Percentiles rank a stretch among this genome's conserved stretches.
Evolutionary conservation across 176 grass and related monocot species (phyloP).

Genomic region (Eragrostis nindensis): DNA sequence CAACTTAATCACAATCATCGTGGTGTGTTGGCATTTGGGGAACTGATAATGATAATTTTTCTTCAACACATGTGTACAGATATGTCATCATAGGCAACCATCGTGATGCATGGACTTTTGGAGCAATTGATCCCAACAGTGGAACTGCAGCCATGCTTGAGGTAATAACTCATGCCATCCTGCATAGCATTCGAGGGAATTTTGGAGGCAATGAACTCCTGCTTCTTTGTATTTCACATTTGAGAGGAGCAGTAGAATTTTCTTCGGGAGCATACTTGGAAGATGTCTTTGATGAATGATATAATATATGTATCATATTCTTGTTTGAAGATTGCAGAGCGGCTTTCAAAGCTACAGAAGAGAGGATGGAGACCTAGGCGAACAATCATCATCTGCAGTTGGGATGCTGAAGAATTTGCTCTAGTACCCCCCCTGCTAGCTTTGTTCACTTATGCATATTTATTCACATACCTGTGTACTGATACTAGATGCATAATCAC

Average conservation of each 20-base stretch:
- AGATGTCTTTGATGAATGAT: neutral
- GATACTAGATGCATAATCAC: neutral
- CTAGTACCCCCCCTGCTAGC: slow-evolving; percentile 36
- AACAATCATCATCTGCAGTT: slow-evolving; percentile 92
- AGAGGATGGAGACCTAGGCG: slow-evolving; percentile 83
- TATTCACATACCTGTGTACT: slow-evolving; percentile 12
- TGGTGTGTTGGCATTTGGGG: neutral
- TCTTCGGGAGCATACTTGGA: neutral
- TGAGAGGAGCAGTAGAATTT: neutral
- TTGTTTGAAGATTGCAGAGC: slow-evolving; percentile 59
- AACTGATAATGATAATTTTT: neutral
- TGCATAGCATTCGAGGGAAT: neutral
- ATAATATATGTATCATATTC: neutral
- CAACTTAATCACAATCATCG: neutral
- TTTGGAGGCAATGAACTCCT: slow-evolving; percentile 2
- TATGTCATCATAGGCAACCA: slow-evolving; percentile 95
- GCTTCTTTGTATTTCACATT: neutral
- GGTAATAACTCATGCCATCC: slow-evolving; percentile 34
- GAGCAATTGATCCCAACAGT: slow-evolving; percentile 82
- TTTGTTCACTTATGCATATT: neutral
- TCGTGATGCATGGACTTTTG: slow-evolving; percentile 97
- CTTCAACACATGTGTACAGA: slow-evolving; percentile 29
- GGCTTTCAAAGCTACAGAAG: slow-evolving; percentile 71
- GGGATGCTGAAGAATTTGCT: slow-evolving; percentile 89
- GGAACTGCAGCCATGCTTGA: slow-evolving; percentile 89